Conservation (phyloP, 2,329 filamentous ascomycete genomes). For the Colletotrichum spaethianum region DNA sequence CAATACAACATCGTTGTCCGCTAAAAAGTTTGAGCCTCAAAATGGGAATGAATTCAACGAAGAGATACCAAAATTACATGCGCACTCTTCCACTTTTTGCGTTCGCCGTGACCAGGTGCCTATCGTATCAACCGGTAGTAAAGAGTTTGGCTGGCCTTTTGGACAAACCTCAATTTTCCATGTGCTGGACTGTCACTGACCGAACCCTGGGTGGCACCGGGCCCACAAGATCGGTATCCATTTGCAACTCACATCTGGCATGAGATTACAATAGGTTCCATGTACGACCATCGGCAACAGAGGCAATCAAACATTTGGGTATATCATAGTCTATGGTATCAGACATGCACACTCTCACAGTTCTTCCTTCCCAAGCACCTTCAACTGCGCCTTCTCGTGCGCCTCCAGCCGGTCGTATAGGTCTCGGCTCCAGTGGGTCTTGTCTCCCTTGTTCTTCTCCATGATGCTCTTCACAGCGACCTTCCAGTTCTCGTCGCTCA, state of each 20-base stretch:
- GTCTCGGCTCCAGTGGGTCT: conserved; percentile 40
- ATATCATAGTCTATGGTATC: conserved; percentile 19
- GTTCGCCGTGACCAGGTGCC: not conserved
- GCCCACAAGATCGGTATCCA: not conserved
- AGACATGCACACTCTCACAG: conserved; percentile 44
- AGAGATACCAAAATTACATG: conserved; percentile 37
- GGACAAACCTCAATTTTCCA: not conserved
- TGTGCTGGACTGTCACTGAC: not conserved
- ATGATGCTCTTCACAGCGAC: conserved; percentile 30
- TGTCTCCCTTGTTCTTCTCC: conserved; percentile 36
- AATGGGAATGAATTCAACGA: conserved; percentile 41
- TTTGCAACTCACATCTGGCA: not conserved
- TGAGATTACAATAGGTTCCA: not conserved
- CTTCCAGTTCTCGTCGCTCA: conserved; percentile 38
- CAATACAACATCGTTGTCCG: conserved; percentile 46
- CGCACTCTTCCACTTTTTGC: not conserved
- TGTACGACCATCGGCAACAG: not conserved
- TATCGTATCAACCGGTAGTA: rapidly evolving
- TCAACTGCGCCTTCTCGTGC: conserved; percentile 40
- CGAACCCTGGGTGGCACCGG: conserved; percentile 5
- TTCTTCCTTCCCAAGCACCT: conserved; percentile 44
- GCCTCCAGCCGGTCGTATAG: conserved; percentile 34
- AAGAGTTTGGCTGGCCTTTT: too few species aligned
- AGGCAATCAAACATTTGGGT: conserved; percentile 14
- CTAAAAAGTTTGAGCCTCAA: conserved; percentile 41